Evolutionary conservation across 2,329 filamentous ascomycete species (phyloP).

Genomic region (Fusarium chuoi): DNA sequence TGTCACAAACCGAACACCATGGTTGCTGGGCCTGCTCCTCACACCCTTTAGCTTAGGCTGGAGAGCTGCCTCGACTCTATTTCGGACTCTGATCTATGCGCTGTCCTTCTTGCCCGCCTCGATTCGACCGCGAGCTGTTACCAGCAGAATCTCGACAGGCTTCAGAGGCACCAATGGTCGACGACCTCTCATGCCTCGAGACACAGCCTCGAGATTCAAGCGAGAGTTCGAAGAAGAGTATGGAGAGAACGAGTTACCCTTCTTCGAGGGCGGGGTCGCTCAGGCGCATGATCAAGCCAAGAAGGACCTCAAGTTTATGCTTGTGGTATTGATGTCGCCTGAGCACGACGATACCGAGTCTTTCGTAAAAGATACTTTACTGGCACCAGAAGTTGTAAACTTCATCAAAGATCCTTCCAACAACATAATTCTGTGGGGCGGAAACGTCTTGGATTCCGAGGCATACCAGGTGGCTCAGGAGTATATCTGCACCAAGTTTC

Average conservation of each 20-base stretch:
- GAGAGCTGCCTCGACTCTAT: conserved; percentile 73
- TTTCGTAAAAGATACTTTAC: conserved; percentile 85
- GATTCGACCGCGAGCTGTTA: conserved; percentile 64
- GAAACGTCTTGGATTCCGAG: conserved; percentile 91
- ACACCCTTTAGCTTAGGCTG: conserved; percentile 85
- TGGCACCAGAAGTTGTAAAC: conserved; percentile 76
- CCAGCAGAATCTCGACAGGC: conserved; percentile 62
- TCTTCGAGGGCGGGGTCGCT: conserved; percentile 89
- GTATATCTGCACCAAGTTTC: conserved; percentile 90
- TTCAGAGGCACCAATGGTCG: conserved; percentile 74
- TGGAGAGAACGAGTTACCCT: conserved; percentile 75
- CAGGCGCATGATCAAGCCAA: conserved; percentile 92
- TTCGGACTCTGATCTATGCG: conserved; percentile 79
- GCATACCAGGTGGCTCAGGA: conserved; percentile 92
- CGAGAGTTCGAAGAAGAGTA: conserved; percentile 97
- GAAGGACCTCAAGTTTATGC: conserved; percentile 87
- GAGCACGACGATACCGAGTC: conserved; percentile 92
- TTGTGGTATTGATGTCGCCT: conserved; percentile 88
- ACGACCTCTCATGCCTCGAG: conserved; percentile 81
- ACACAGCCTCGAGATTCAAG: conserved; percentile 88
- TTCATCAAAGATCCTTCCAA: conserved; percentile 81
- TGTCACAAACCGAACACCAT: conserved; percentile 74
- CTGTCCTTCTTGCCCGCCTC: conserved; percentile 82
- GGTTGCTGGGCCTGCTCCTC: conserved; percentile 81
- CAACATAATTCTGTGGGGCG: conserved; percentile 90